Base-by-base conservation (phyloP, 768 basidiomycete species). In the Podaxis sp. region DNA sequence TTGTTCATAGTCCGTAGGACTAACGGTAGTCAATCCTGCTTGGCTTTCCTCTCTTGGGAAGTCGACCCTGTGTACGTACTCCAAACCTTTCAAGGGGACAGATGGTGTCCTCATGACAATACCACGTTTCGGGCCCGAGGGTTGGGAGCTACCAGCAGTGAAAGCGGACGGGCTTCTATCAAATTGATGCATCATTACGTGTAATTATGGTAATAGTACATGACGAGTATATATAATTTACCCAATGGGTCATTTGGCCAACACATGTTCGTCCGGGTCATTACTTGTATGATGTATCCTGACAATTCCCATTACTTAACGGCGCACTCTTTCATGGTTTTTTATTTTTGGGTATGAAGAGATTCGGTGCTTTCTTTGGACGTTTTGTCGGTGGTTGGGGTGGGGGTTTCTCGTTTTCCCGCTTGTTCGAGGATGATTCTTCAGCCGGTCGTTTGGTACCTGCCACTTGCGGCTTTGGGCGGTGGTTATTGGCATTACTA, bases 31-130 rank as follows among this genome's bases (percentile, higher is more conserved):
- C 65, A 96, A 98, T 73, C 84, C 94, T 1, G 82, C 85, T 8
- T 99, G 97, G 97, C 76, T 99, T 39, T 81, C 93, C 2, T 81
- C 82, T 0, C 81, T 99, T 7, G 96, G 92, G 9, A 88, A 84
- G 58, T 79, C 82, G n/a, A 80, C 89, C 0, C 75, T 98, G 24
- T 98, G 96, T 74, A 89, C 90, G 1, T 97, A 92, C 73, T 95
- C 93, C 6, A 95, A 95, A 74, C 92, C 93, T 1, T 73, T 85
- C 26, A 90, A 89, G 74, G 88, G 88, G 57, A 85, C 77, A 46
- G 75, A 80, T 1, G 90, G 94, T 6, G 76, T 82, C 9, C 76
- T 88, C 63, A 87, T 94, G 82, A 85, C 88, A 9, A 86, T 89
- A 53, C 96, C 96, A 0, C 86, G 83, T 57, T 98, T 95, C 73